Evolutionary conservation across 2,329 filamentous ascomycete genomes (phyloP), one percentile per base, ranked within the genome.

Genomic region (Ascochyta viciae-villosae): DNA sequence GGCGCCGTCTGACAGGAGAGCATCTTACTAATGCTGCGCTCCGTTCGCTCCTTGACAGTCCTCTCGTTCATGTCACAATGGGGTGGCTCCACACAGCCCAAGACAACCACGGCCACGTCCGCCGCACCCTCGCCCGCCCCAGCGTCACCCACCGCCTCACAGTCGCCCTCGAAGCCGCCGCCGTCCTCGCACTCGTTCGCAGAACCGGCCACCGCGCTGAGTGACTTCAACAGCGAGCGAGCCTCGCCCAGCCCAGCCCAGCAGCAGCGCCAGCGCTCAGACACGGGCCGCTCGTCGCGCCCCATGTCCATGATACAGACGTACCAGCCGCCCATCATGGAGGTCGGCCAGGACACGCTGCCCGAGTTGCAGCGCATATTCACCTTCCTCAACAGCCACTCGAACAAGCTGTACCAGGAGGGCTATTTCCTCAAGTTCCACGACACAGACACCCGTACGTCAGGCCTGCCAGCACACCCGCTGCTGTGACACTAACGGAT

Each of bases 341-440:
- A 96, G 70, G 83, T 95, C 62, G 87, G 86, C 71, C 84, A 89
- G 65, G 92, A 97, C 73, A 96, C 91, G 27, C 87, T 95, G 60
- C 92, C 95, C 34, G 95, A 99, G 82, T 83, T 99, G 60, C 90
- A 92, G 78, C 94, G 93, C 62, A 93, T 98, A 69, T 98, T 98
- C 77, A 91, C 87, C 58, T 95, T 92, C 72, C 84, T 99, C 63
- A 98, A 96, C 78, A 95, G 89, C 77, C 95, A 99, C 76, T 89
- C 87, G 54, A 97, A 97, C 77, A 98, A 98, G 79, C 81, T 98
- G 52, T 99, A 98, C 75, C 93, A 97, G 67, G 95, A 99, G 78
- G 95, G 95, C 34, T 99, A 98, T 73, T 98, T 99, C 65, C 79
- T 99, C 66, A 99, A 98, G 78, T 81, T 99, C 44, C 94, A 97